Conservation (phyloP, 345 rosid genomes). For the Euphorbia pulcherrima region DNA sequence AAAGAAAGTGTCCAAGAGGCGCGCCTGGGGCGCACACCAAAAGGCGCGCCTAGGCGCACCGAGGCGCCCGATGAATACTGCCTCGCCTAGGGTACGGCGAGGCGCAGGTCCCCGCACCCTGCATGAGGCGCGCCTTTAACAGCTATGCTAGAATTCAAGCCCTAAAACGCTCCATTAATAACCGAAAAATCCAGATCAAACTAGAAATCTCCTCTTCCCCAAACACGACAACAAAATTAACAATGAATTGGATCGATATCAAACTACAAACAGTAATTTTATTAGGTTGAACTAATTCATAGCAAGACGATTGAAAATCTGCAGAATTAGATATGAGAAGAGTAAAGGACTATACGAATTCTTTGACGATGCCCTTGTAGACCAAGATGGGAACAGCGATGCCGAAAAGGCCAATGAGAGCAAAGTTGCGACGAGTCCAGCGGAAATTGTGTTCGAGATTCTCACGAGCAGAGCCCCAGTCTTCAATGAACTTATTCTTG, state of each 20-base stretch:
- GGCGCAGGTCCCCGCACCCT: no score
- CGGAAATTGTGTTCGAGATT: conserved; percentile 89
- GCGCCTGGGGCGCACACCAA: no score
- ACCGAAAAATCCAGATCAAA: background rate
- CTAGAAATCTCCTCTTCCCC: background rate
- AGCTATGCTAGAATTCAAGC: background rate
- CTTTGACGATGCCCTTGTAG: conserved; percentile 87
- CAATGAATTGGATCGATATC: background rate
- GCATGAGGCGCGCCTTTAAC: no score
- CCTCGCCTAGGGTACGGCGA: no score
- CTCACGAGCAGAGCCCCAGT: conserved; percentile 82
- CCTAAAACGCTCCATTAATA: background rate
- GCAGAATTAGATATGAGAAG: background rate
- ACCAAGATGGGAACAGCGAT: conserved; percentile 72
- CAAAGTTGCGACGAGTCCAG: conserved; percentile 90
- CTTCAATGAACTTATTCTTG: conserved; percentile 92
- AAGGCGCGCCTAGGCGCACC: no score
- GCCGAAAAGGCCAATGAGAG: conserved; percentile 83
- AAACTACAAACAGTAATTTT: background rate
- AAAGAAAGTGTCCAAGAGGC: no score
- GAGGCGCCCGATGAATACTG: no score
- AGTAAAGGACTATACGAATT: conserved; percentile 45
- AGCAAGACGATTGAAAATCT: background rate
- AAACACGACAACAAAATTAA: background rate
- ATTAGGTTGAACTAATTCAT: background rate